phyloP scores from a whole-genome alignment of 495 filamentous ascomycete species.

The Terfezia boudieri region DNA sequence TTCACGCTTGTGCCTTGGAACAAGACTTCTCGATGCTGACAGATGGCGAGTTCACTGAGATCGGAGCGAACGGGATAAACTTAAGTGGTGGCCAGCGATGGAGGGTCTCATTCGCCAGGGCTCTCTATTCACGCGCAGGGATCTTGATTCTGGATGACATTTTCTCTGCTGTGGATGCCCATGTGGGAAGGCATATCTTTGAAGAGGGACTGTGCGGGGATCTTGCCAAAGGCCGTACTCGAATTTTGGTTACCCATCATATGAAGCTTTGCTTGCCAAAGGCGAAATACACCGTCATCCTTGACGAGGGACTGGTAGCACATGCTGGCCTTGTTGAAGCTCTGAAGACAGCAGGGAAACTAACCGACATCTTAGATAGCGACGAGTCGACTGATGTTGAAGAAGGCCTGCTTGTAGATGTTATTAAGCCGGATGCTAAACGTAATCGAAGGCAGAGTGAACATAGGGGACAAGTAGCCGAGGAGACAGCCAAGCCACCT shows the following conservation, averaged over 20 bases:
- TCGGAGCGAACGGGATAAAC: slow-evolving; percentile 63
- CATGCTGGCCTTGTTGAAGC: slow-evolving; percentile 38
- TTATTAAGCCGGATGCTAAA: slow-evolving; percentile 18
- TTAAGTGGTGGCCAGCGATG: slow-evolving; percentile 67
- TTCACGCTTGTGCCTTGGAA: slow-evolving; percentile 45
- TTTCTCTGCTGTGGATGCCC: slow-evolving; percentile 51
- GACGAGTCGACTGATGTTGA: slow-evolving; percentile 24
- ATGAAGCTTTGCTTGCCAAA: slow-evolving; percentile 44
- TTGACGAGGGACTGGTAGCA: slow-evolving; percentile 42
- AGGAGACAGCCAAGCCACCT: background rate
- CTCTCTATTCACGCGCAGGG: slow-evolving; percentile 58
- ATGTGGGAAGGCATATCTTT: slow-evolving; percentile 58
- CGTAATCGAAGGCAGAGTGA: background rate
- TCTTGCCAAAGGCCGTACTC: slow-evolving; percentile 43
- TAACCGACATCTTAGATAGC: slow-evolving; percentile 37
- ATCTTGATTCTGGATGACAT: slow-evolving; percentile 69
- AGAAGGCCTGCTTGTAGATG: slow-evolving; percentile 22
- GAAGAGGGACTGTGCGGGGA: slow-evolving; percentile 51
- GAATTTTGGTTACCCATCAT: slow-evolving; percentile 67
- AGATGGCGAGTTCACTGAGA: slow-evolving; percentile 57
- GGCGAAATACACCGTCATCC: slow-evolving; percentile 45
- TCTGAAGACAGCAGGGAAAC: slow-evolving; percentile 29
- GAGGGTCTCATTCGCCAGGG: slow-evolving; percentile 56
- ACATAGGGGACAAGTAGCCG: slow-evolving; percentile 2
- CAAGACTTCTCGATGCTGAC: slow-evolving; percentile 54